Evolutionary conservation across 345 rosid genomes (phyloP), one percentile per base, ranked within the genome.

Genomic region (Punica granatum): DNA sequence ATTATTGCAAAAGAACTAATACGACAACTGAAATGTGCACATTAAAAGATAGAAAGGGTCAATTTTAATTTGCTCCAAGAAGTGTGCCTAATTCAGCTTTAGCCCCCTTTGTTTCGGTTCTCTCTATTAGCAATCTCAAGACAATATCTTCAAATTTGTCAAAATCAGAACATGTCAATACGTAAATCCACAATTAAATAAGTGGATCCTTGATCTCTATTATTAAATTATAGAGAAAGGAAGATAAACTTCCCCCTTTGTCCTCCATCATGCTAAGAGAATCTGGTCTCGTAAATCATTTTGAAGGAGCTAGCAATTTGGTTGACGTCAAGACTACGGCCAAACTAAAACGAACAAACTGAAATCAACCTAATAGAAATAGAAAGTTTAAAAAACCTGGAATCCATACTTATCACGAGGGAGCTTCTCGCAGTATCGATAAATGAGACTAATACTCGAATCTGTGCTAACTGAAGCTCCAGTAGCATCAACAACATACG

Each of bases 401-500:
- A 67, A 31, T 63, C 53, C 73, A 44, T 84, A 88, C 95, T 68
- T 79, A 60, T 88, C 85, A 64, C 70, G 67, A 32, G 86, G 88
- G 39, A 88, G 91, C 74, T 84, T 86, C 66, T 54, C 78, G 70
- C 91, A 86, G 65, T 86, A 88, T 60, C 63, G 76, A 68, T 78
- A 56, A 43, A 78, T 31, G 51, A 87, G 87, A 74, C 74, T 70
- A 67, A 82, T 66, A 58, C 87, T 85, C 31, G 90, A 82, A 70
- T 87, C 83, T 70, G 78, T 70, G 39, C 88, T 75, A 68, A 90
- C 73, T 1, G 83, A 83, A 48, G 87, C 84, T 68, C 87, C 85
- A 42, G 85, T 85, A 23, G 73, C 73, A 60, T 77, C 84, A 72
- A 81, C 80, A 36, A 43, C 42, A 64, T 83, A 83, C 30, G 72